Conservation (phyloP, 2,329 filamentous ascomycete species). For the Colletotrichum abscissum region DNA sequence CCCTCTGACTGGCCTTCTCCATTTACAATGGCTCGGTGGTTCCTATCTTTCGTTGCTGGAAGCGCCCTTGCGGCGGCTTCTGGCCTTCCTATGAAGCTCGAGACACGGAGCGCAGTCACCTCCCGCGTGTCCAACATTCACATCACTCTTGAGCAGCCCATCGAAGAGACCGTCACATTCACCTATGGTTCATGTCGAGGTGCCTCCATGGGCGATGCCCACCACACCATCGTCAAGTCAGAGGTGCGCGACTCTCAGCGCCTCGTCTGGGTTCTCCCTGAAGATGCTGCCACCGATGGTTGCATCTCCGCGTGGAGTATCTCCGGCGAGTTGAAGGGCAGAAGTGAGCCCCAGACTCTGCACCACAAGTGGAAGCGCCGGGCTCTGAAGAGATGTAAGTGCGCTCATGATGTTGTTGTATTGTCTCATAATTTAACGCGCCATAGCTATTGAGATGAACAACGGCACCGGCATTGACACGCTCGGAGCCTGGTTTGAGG, state of each 20-base stretch:
- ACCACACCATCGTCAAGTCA: slow-evolving; percentile 37
- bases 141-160: slow-evolving; percentile 36
- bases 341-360: slow-evolving; percentile 48
- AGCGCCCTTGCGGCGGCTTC: slow-evolving; percentile 32
- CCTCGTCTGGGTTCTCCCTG: slow-evolving; percentile 41
- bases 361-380: slow-evolving; percentile 40
- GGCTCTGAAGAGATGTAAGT: slow-evolving; percentile 35
- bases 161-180: slow-evolving; percentile 38
- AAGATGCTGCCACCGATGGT: slow-evolving; percentile 41
- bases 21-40: slow-evolving; percentile 33
- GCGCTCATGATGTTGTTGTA: neutral
- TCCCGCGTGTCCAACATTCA: slow-evolving; percentile 48
- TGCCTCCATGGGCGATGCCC: slow-evolving; percentile 28
- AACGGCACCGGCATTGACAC: slow-evolving; percentile 60
- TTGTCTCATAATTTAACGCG: slow-evolving; percentile 37
- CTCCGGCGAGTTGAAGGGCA: slow-evolving; percentile 45
- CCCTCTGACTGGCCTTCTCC: neutral
- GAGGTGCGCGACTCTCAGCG: slow-evolving; percentile 37
- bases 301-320: slow-evolving; percentile 55
- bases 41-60: slow-evolving; percentile 32
- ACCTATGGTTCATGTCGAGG: slow-evolving; percentile 40
- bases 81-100: slow-evolving; percentile 45
- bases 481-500: slow-evolving; percentile 73
- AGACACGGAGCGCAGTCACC: slow-evolving; percentile 46
- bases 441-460: slow-evolving; percentile 56